Percentiles rank a stretch among this genome's conserved stretches.
phyloP scores from a whole-genome alignment of 805 yeast species.

The Candida koratica region DNA sequence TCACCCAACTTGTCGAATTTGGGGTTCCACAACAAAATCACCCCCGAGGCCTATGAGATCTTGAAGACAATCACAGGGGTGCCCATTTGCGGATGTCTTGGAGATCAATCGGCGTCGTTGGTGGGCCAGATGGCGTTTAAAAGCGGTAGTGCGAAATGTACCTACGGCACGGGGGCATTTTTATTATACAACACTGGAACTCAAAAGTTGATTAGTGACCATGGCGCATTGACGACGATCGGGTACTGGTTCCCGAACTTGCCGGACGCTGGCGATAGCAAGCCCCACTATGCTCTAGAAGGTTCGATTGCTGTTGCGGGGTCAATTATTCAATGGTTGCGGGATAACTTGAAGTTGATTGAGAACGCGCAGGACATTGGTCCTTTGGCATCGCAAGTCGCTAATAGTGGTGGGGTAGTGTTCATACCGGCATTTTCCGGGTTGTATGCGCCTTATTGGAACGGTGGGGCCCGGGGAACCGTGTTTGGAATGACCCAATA shows the following conservation, averaged over 20 bases:
- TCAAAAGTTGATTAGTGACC: slow-evolving; percentile 61
- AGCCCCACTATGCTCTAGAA: slow-evolving; percentile 85
- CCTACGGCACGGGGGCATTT: slow-evolving; percentile 96
- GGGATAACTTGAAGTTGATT: slow-evolving; percentile 83
- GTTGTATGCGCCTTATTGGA: slow-evolving; percentile 95
- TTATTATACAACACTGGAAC: slow-evolving; percentile 82
- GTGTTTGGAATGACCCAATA: slow-evolving; percentile 90
- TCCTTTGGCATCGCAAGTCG: slow-evolving; percentile 79
- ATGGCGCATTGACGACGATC: slow-evolving; percentile 85
- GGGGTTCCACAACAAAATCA: slow-evolving; percentile 50
- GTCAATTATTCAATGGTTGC: slow-evolving; percentile 86
- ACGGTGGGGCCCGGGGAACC: slow-evolving; percentile 85
- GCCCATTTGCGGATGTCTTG: slow-evolving; percentile 86
- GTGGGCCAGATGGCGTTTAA: slow-evolving; percentile 88
- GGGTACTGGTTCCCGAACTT: slow-evolving; percentile 85
- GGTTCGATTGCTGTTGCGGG: slow-evolving; percentile 98
- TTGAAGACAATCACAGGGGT: slow-evolving; percentile 49
- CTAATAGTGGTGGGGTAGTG: slow-evolving; percentile 83
- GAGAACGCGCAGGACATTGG: slow-evolving; percentile 83
- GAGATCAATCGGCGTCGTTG: slow-evolving; percentile 91
- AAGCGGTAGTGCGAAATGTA: slow-evolving; percentile 86
- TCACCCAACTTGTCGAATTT: slow-evolving; percentile 54
- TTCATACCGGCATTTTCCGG: slow-evolving; percentile 96
- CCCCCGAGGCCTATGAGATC: slow-evolving; percentile 50
- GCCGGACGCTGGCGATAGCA: slow-evolving; percentile 34